Evolutionary conservation across 768 basidiomycete genomes (phyloP).

Genomic region (Leccinum ochraceum): DNA sequence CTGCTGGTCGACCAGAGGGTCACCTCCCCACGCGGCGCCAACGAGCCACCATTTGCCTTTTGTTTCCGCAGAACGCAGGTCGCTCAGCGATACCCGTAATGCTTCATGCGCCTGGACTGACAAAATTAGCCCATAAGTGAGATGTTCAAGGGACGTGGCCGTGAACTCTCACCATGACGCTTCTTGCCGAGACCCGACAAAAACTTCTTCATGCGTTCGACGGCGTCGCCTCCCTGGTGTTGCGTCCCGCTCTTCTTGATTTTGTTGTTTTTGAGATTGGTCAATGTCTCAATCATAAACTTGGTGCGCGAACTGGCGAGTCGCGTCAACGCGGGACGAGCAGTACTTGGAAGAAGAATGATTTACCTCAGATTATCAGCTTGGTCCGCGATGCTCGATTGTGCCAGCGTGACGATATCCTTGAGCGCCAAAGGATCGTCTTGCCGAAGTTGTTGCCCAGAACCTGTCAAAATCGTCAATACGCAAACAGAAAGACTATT

Average conservation of each 20-base stretch:
- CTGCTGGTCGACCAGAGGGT: conserved; percentile 82
- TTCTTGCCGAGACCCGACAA: conserved; percentile 74
- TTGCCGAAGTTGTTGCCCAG: conserved; percentile 86
- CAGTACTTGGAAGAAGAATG: background rate
- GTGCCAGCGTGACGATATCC: conserved; percentile 85
- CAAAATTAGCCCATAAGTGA: background rate
- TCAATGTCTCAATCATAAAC: conserved; percentile 97
- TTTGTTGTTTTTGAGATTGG: conserved; percentile 92
- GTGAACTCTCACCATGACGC: conserved; percentile 54
- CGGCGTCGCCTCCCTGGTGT: conserved; percentile 72
- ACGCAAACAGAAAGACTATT: background rate
- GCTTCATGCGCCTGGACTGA: conserved; percentile 83
- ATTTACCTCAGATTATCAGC: conserved; percentile 52
- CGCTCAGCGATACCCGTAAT: conserved; percentile 80
- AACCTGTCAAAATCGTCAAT: conserved; percentile 52
- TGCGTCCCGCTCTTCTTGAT: conserved; percentile 62
- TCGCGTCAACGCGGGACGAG: conserved; percentile 5
- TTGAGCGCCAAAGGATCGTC: conserved; percentile 94
- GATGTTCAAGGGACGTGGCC: background rate
- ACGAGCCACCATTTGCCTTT: conserved; percentile 99
- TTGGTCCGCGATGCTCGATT: conserved; percentile 60
- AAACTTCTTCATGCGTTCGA: conserved; percentile 89
- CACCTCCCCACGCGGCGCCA: conserved; percentile 93
- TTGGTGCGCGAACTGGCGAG: conserved; percentile 75
- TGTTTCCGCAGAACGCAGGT: conserved; percentile 79